phyloP scores from a whole-genome alignment of 2,329 filamentous ascomycete species.

The Trichoderma gracile region DNA sequence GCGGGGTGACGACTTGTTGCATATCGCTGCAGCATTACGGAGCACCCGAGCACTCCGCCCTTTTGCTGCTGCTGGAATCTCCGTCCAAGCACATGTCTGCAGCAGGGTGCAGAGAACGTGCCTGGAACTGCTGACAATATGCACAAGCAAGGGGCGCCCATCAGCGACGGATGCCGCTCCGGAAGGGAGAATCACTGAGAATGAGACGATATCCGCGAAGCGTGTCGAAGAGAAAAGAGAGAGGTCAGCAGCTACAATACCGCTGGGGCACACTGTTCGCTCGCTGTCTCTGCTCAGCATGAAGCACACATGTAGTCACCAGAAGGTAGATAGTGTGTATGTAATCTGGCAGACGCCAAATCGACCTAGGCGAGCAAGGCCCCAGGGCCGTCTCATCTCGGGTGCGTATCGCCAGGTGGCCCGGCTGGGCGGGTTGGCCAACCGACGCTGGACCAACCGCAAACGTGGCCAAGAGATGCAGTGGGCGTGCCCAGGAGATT shows the following conservation, averaged over 20 bases:
- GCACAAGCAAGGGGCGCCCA: conserved; percentile 2
- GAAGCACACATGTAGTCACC: too few relatives aligned
- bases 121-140: neutral
- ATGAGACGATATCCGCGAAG: neutral
- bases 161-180: neutral
- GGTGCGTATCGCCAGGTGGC: neutral
- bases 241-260: too few relatives aligned
- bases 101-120: neutral
- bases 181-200: neutral
- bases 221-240: neutral
- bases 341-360: too few relatives aligned
- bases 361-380: too few relatives aligned
- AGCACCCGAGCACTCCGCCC: conserved; percentile 16
- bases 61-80: neutral
- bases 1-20: conserved; percentile 8
- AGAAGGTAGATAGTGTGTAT: too few relatives aligned
- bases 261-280: too few relatives aligned
- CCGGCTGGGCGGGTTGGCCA: neutral
- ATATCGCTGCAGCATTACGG: conserved; percentile 14
- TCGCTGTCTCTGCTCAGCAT: too few relatives aligned
- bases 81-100: neutral
- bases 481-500: conserved; percentile 2
- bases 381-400: neutral
- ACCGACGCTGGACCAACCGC: conserved; percentile 1
- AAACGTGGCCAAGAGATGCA: conserved; percentile 9